Evolutionary conservation across 192 early-diverging fungal genomes (phyloP).

Genomic region (Backusella psychrophila): DNA sequence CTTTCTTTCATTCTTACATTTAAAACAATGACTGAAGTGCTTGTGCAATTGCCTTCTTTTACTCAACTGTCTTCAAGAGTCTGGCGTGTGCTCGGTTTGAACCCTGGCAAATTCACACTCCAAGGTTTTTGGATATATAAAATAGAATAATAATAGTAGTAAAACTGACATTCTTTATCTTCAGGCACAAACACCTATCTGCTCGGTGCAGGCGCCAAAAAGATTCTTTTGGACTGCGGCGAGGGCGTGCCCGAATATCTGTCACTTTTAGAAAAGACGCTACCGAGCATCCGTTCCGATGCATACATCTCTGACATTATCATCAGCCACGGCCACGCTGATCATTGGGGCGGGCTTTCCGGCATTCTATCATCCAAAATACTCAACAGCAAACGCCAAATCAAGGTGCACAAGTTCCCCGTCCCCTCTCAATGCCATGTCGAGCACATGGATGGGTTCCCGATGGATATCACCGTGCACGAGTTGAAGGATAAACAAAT

Average conservation of each 20-base stretch:
- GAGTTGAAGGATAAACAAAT: constrained; percentile 52
- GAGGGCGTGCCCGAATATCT: constrained; percentile 75
- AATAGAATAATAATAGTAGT: too few species aligned
- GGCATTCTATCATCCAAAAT: constrained; percentile 31
- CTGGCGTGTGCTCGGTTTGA: constrained; percentile 70
- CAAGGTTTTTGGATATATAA: constrained; percentile 47
- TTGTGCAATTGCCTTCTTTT: constrained; percentile 52
- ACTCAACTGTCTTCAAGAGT: constrained; percentile 56
- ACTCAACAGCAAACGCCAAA: constrained; percentile 15
- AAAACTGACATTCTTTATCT: too few species aligned
- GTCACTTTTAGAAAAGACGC: constrained; percentile 46
- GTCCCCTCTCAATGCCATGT: constrained; percentile 23
- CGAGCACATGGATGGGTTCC: constrained; percentile 27
- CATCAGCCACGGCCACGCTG: constrained; percentile 77
- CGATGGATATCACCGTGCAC: constrained; percentile 21
- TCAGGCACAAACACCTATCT: constrained; percentile 83
- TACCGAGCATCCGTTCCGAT: constrained; percentile 46
- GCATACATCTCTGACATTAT: constrained; percentile 64
- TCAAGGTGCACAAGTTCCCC: constrained; percentile 20
- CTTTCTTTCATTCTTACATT: not conserved
- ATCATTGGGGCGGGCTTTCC: constrained; percentile 75
- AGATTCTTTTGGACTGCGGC: constrained; percentile 77
- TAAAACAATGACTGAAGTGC: constrained; percentile 44
- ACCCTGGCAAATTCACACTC: constrained; percentile 77
- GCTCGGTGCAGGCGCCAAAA: constrained; percentile 69